Evolutionary conservation across 352 stramenopile species (phyloP).

Genomic region (Pelagophyceae sp.): DNA sequence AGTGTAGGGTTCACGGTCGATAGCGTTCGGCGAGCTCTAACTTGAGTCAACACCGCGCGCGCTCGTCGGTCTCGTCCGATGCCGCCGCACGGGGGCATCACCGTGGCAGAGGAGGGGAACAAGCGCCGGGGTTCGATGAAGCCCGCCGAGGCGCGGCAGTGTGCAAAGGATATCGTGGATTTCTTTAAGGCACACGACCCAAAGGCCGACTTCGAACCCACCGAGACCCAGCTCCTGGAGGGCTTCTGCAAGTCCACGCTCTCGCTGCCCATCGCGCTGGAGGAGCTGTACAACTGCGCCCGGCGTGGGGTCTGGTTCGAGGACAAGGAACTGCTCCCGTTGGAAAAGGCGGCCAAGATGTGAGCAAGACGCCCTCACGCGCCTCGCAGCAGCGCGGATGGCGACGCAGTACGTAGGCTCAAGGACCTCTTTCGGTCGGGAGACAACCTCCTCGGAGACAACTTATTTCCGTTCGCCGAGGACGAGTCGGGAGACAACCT

Average conservation of each 20-base stretch:
- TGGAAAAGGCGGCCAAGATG: not conserved
- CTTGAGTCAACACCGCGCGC: too few species aligned
- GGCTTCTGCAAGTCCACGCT: not conserved
- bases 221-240: not conserved
- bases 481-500: constrained; percentile 61
- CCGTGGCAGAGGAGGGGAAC: constrained; percentile 15
- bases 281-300: not conserved
- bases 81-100: not conserved
- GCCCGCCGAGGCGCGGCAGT: not conserved
- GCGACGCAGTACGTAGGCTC: too few species aligned
- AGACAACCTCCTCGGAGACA: constrained; percentile 9
- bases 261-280: not conserved
- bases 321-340: not conserved
- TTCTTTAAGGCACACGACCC: not conserved
- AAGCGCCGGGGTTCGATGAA: not conserved
- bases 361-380: not conserved
- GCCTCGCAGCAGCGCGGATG: too few species aligned
- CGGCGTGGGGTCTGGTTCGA: constrained; percentile 10
- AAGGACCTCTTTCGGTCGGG: not conserved
- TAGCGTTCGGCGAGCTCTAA: too few species aligned
- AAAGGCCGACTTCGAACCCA: not conserved
- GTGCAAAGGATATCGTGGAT: constrained; percentile 6
- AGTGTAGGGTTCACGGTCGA: too few species aligned
- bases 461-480: constrained; percentile 54
- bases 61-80: too few species aligned